Base-by-base conservation (phyloP, 2,329 filamentous ascomycete species). In the Clarireedia hainanense region DNA sequence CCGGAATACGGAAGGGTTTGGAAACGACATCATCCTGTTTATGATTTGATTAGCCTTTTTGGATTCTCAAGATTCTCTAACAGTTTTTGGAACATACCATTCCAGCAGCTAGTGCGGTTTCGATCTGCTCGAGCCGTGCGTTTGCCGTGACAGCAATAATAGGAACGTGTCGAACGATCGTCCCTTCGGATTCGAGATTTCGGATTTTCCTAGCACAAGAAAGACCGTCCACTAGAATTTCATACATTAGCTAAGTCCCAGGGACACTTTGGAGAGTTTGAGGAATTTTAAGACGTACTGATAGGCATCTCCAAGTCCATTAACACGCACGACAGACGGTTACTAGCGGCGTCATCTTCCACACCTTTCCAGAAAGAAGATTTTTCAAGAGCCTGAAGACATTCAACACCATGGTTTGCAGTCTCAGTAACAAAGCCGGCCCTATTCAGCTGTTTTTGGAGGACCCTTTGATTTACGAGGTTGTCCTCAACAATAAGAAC, bases 111-210 rank as follows among this genome's bases (percentile, higher is more conserved):
- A 88, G 80, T 53, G 88, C 87, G 61, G 79, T 83, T 61, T 80
- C 78, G 57, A 89, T 85, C 70, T 91, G 87, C 73, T 89, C 85
- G 4, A 80, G 79, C 66, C 88, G 76, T 39, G 86, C 88, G 69
- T 91, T 91, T 2, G 88, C 88, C 39, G 88, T 91, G n/a, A 88
- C 86, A n/a, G 85, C 86, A 63, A 90, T 88, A 62, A 89, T 88
- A 2, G 86, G 85, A n/a, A 89, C 80, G 64, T 89, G 86, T 50
- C 76, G 73, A 17, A 78, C 74, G 48, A 88, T 79, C 34, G 76
- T 80, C 2, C 82, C 81, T 52, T 80, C 75, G 49, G 72, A 73
- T 67, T 91, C 86, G 17, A 88, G 74, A 58, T 85, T 78, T 17
- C 88, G 79, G 52, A 92, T 90, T 58, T 75, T 80, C 43, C 78